A percentile compares a stretch with the other conserved stretches of the same genome.
Evolutionary conservation across 257 asterid genomes (phyloP).

Genomic region (Petrea volubilis): DNA sequence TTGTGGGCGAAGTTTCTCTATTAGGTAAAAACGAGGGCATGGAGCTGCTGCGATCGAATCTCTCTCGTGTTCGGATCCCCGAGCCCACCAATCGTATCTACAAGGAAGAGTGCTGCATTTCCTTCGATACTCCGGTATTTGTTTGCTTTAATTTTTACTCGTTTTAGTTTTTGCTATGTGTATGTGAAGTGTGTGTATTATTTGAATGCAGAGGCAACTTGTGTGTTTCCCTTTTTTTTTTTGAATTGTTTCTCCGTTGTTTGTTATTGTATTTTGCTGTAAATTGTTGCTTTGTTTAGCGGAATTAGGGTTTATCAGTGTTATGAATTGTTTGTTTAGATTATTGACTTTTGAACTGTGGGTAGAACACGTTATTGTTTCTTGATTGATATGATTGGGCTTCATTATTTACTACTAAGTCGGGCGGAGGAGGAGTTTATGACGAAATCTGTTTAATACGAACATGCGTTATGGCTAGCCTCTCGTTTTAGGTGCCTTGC

Average conservation of each 20-base stretch:
- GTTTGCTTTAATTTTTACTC: background rate
- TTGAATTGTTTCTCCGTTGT: background rate
- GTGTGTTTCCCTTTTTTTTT: background rate
- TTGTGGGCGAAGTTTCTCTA: background rate
- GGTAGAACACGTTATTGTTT: background rate
- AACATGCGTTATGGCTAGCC: constrained; percentile 6
- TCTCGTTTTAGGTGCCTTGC: background rate
- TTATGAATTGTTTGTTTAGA: background rate
- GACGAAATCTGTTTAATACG: background rate
- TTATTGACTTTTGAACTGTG: background rate
- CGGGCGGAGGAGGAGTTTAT: constrained; percentile 6
- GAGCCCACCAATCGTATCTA: constrained; percentile 94
- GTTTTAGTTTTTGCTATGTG: background rate
- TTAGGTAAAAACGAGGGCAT: constrained; percentile 33
- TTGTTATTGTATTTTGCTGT: background rate
- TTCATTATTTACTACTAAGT: background rate
- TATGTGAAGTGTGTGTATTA: background rate
- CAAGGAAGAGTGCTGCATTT: constrained; percentile 95
- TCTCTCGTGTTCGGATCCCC: constrained; percentile 89
- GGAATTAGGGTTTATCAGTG: constrained; percentile 1
- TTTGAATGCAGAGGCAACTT: background rate
- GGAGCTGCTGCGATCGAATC: constrained; percentile 92
- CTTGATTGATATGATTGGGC: too few species aligned
- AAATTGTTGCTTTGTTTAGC: background rate
- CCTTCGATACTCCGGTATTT: constrained; percentile 89